Evolutionary conservation across 495 filamentous ascomycete genomes (phyloP), one percentile per base, ranked within the genome.

Genomic region (Aspergillus biplanus): DNA sequence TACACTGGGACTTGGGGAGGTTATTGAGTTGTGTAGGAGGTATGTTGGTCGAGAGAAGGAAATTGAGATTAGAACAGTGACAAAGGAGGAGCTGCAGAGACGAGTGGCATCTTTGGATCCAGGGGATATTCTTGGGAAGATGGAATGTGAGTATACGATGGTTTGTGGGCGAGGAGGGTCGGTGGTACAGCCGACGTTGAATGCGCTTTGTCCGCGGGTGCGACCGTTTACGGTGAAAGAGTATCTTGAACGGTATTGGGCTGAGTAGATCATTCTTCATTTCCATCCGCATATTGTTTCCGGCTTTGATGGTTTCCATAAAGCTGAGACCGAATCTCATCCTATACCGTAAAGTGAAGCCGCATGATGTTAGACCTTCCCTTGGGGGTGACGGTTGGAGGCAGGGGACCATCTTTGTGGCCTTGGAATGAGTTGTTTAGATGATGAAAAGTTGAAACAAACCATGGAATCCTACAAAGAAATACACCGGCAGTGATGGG

Each of bases 191-290:
- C 33, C 71, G 12, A 13, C 44, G 11, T 34, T 63, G 21, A 61
- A 63, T 54, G 18, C 18, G 35, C 56, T 63, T 48, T 67, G 53
- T 31, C 49, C 69, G 2, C 33, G 47, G 6, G 37, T 63, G 3
- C 39, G 85, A 59, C 85, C 85, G 86, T 18, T 33, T 15, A 37
- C 7, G 0, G 34, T 62, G 9, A 34, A 32, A n/a, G 52, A 15
- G 39, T 62, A 55, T 37, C 7, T 62, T 31, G 52, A 62, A 18
- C 37, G 33, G 21, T 61, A 52, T 33, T 61, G 58, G 49, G 15
- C 37, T 27, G 21, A 27, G 21, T 27, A 27, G 21, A 1, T 2
- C 21, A 27, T 27, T 27, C 21, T 2, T 27, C 21, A 2, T 27
- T 27, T 2, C 21, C 21, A 27, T 2, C 21, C 21, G 21, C 21